phyloP scores from a whole-genome alignment of 2,329 filamentous ascomycete genomes.

The Botrytis sinoallii region DNA sequence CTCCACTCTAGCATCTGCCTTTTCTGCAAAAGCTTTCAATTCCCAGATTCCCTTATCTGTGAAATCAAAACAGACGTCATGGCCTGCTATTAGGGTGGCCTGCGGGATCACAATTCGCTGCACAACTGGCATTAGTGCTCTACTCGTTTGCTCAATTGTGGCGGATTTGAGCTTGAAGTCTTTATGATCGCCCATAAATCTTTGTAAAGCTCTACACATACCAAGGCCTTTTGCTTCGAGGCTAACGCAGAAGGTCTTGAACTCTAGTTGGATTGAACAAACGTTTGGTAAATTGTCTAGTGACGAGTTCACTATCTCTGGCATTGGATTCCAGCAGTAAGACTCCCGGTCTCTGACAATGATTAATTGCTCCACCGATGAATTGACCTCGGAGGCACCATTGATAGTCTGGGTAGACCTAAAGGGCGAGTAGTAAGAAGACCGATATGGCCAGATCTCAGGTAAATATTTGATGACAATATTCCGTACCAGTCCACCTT shows the following conservation, averaged over 20 bases:
- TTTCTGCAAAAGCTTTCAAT: background rate
- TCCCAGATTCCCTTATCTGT: background rate
- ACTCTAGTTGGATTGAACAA: background rate
- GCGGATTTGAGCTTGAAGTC: background rate
- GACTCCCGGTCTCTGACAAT: rapidly evolving
- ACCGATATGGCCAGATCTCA: background rate
- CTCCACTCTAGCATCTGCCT: rapidly evolving
- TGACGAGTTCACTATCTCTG: background rate
- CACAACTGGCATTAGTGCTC: rapidly evolving
- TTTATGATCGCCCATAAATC: background rate
- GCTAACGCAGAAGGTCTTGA: background rate
- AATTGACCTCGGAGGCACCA: background rate
- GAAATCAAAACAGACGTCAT: background rate
- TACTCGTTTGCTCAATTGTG: background rate
- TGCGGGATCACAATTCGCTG: background rate
- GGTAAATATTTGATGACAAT: background rate
- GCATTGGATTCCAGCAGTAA: background rate
- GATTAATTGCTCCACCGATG: background rate
- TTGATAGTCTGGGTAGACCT: background rate
- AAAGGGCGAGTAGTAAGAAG: background rate
- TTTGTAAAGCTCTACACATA: background rate
- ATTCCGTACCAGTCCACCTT: background rate
- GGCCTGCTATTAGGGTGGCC: background rate
- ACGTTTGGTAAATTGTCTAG: background rate
- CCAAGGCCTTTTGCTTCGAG: background rate